Conservation (phyloP, 2,329 filamentous ascomycete genomes). For the Cladosporium sp. region DNA sequence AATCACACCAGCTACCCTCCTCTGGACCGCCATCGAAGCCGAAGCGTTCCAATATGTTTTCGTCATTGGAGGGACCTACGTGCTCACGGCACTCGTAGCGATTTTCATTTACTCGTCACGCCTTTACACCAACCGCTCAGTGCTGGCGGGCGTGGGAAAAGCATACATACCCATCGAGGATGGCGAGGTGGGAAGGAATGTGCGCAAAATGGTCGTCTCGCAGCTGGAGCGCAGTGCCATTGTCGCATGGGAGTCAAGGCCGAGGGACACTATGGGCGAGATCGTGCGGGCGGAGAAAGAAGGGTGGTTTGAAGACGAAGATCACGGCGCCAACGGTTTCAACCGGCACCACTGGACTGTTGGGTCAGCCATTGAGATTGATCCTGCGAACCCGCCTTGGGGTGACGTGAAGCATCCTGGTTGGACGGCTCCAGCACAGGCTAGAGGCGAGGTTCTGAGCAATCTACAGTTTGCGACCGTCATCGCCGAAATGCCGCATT, state of each 20-base stretch:
- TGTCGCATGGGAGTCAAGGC: conserved; percentile 73
- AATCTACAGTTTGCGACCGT: conserved; percentile 81
- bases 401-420: conserved; percentile 80
- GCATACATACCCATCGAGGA: conserved; percentile 81
- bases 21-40: conserved; percentile 69
- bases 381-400: conserved; percentile 59
- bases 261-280: conserved; percentile 52
- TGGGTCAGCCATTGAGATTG: conserved; percentile 35
- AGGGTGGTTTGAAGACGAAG: conserved; percentile 22
- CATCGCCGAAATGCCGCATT: conserved; percentile 75
- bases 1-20: conserved; percentile 71
- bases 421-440: conserved; percentile 71
- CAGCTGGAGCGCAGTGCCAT: conserved; percentile 72
- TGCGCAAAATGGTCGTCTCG: conserved; percentile 70
- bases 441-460: conserved; percentile 61
- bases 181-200: conserved; percentile 71
- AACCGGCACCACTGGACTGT: conserved; percentile 18
- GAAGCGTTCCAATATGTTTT: conserved; percentile 74
- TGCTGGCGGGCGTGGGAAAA: conserved; percentile 80
- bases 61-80: conserved; percentile 71
- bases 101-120: conserved; percentile 74
- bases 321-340: conserved; percentile 14
- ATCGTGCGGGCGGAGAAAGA: conserved; percentile 26
- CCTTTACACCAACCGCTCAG: conserved; percentile 80
- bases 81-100: conserved; percentile 66